These are phyloP conservation scores for Fusarium sterilihyphosum DNA, from an alignment of 2,329 filamentous ascomycete species.

Conservation along the genomic window DNA sequence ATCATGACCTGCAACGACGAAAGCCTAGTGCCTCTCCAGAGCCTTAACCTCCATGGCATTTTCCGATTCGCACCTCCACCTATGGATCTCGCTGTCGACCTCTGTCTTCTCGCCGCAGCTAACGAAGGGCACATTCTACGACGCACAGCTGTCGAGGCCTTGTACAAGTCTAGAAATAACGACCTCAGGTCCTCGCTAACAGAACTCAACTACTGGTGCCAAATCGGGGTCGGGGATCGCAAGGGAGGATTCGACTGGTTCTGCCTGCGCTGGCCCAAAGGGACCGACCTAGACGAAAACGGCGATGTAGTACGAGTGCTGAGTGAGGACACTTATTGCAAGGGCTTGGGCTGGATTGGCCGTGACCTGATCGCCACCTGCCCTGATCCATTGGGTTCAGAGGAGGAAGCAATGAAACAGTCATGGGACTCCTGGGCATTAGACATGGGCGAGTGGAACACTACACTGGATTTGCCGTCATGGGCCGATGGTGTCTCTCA, in stretches of 20 bases:
- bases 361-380: constrained; percentile 64
- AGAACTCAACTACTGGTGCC: constrained; percentile 96
- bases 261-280: constrained; percentile 78
- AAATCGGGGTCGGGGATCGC: constrained; percentile 91
- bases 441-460: constrained; percentile 68
- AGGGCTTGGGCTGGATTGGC: constrained; percentile 80
- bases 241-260: constrained; percentile 93
- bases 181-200: constrained; percentile 85
- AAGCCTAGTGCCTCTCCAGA: constrained; percentile 77
- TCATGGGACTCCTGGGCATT: constrained; percentile 75
- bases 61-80: constrained; percentile 78
- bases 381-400: constrained; percentile 53
- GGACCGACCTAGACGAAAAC: constrained; percentile 72
- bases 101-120: constrained; percentile 83
- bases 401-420: constrained; percentile 73
- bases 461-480: constrained; percentile 50
- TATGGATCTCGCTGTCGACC: constrained; percentile 76
- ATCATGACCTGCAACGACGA: constrained; percentile 97
- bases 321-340: constrained; percentile 80
- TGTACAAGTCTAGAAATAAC: constrained; percentile 74
- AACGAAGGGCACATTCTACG: constrained; percentile 86
- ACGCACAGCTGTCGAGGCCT: constrained; percentile 70
- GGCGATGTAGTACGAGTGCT: constrained; percentile 79
- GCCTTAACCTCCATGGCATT: constrained; percentile 84
- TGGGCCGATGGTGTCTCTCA: constrained; percentile 49